These are phyloP conservation scores for Penicillium bovifimosum DNA, from an alignment of 495 filamentous ascomycete species.

Conservation along the genomic window DNA sequence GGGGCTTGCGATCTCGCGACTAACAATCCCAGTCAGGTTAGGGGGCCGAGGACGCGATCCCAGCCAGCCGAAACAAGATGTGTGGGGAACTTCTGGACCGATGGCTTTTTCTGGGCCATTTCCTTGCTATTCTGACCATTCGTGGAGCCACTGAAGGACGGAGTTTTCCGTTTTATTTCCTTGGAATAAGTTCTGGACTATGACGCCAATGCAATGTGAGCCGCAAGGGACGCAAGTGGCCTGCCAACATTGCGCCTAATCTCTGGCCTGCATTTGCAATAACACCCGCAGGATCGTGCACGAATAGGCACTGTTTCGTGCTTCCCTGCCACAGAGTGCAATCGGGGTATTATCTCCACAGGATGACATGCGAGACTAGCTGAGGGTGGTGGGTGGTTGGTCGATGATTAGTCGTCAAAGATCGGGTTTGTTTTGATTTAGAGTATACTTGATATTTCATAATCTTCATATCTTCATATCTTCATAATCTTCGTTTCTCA, in stretches of 20 bases:
- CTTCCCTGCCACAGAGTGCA: background rate
- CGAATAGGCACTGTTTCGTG: background rate
- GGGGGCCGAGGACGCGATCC: conserved; percentile 19
- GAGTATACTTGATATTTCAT: background rate
- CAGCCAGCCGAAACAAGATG: conserved; percentile 24
- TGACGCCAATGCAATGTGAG: conserved; percentile 24
- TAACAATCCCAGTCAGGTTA: conserved; percentile 18
- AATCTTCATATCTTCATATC: background rate
- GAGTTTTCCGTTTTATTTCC: conserved; percentile 15
- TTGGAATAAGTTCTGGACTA: conserved; percentile 8
- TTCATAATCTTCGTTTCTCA: no score
- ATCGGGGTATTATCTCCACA: background rate
- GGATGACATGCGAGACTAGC: background rate
- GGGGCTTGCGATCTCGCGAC: conserved; percentile 24
- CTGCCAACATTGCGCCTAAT: conserved; percentile 6
- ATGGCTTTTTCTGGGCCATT: conserved; percentile 12
- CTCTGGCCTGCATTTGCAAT: conserved; percentile 11
- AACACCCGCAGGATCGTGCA: conserved; percentile 13
- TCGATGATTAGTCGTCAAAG: background rate
- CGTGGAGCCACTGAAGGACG: conserved; percentile 1
- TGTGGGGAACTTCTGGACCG: conserved; percentile 23
- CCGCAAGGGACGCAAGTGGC: conserved; percentile 23
- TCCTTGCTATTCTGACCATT: conserved; percentile 8
- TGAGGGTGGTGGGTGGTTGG: background rate
- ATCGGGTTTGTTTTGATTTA: background rate